Percentiles rank a stretch among this genome's conserved stretches.
phyloP scores from a whole-genome alignment of 257 asterid species.

The Penstemon newberryi region DNA sequence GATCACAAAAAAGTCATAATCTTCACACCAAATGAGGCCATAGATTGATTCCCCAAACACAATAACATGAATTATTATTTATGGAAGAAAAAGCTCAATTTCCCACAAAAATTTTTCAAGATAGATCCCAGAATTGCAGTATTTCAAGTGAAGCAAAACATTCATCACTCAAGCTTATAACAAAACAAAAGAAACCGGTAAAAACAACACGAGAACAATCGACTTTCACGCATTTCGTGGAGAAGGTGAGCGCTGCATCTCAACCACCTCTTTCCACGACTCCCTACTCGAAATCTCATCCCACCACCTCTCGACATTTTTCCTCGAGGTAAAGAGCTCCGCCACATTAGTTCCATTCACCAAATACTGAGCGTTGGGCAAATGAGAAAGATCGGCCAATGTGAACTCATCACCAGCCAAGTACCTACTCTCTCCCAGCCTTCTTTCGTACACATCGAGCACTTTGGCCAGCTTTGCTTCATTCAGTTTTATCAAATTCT shows the following conservation, averaged over 20 bases:
- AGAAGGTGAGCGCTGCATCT: constrained; percentile 57
- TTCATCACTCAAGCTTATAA: neutral
- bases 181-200: neutral
- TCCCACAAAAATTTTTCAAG: too few relatives aligned
- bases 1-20: too few relatives aligned
- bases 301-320: constrained; percentile 90
- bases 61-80: too few relatives aligned
- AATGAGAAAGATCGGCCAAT: constrained; percentile 80
- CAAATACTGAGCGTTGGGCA: constrained; percentile 60
- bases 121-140: too few relatives aligned
- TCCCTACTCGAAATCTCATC: constrained; percentile 61
- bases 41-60: too few relatives aligned
- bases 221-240: constrained; percentile 32
- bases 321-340: constrained; percentile 57
- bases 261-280: constrained; percentile 78
- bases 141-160: neutral
- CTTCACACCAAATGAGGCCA: too few relatives aligned
- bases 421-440: constrained; percentile 69
- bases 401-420: constrained; percentile 82
- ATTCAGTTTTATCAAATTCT: constrained; percentile 58
- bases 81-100: too few relatives aligned
- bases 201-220: neutral
- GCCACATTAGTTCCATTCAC: constrained; percentile 41
- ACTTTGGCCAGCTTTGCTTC: constrained; percentile 69
- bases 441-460: constrained; percentile 77